phyloP scores from a whole-genome alignment of 495 filamentous ascomycete species.

The Daldinia decipiens region DNA sequence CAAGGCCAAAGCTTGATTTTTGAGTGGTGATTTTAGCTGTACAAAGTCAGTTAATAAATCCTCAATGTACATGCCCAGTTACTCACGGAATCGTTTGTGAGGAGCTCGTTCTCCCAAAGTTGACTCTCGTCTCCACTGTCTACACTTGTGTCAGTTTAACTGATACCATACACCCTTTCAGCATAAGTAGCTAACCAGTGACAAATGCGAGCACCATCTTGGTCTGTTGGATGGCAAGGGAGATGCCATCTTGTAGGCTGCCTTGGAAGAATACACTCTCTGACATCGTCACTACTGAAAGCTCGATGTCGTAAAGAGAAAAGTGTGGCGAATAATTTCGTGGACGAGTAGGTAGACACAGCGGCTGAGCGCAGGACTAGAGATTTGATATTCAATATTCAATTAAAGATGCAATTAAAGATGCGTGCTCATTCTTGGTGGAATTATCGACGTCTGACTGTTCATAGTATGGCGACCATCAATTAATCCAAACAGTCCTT shows the following conservation, averaged over 20 bases:
- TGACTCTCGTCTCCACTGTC: constrained; percentile 73
- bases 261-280: constrained; percentile 80
- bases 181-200: constrained; percentile 52
- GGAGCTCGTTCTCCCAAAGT: constrained; percentile 80
- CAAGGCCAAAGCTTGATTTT: constrained; percentile 70
- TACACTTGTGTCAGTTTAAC: constrained; percentile 29
- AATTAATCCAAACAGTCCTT: background rate
- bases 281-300: constrained; percentile 6
- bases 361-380: background rate
- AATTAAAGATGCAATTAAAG: background rate
- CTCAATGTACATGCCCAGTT: background rate
- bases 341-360: background rate
- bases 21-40: constrained; percentile 60
- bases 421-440: background rate
- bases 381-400: background rate
- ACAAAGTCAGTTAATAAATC: constrained; percentile 10
- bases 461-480: background rate
- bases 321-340: background rate
- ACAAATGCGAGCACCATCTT: constrained; percentile 61
- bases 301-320: background rate
- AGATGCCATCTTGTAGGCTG: constrained; percentile 80
- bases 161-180: background rate
- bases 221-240: constrained; percentile 70
- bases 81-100: constrained; percentile 68
- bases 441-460: background rate